Evolutionary conservation across 2,329 filamentous ascomycete genomes (phyloP).

Genomic region (Zopfia rhizophila): DNA sequence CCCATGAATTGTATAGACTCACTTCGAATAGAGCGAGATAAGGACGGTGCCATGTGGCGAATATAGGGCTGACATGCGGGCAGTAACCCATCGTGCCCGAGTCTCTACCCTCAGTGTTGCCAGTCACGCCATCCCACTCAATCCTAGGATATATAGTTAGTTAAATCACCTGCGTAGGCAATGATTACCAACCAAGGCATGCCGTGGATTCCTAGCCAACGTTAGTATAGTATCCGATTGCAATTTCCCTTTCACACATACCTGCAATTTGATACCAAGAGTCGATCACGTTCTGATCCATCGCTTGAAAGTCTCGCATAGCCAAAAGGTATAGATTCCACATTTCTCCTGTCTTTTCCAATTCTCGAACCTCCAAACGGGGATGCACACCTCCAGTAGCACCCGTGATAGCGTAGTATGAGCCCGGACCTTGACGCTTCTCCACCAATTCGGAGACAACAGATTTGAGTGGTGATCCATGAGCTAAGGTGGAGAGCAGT

Average conservation of each 20-base stretch:
- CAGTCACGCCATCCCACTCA: slow-evolving; percentile 63
- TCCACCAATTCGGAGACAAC: background rate
- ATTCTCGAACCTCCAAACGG: slow-evolving; percentile 72
- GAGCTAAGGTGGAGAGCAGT: slow-evolving; percentile 11
- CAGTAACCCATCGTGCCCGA: slow-evolving; percentile 69
- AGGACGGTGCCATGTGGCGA: slow-evolving; percentile 83
- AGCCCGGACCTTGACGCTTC: slow-evolving; percentile 23
- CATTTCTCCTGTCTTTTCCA: slow-evolving; percentile 68
- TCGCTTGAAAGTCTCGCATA: slow-evolving; percentile 74
- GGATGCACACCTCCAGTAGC: slow-evolving; percentile 38
- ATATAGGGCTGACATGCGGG: slow-evolving; percentile 78
- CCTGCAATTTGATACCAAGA: slow-evolving; percentile 82
- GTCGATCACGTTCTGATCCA: slow-evolving; percentile 68
- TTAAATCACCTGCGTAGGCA: background rate
- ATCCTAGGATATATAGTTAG: slow-evolving; percentile 42
- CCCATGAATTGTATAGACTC: slow-evolving; percentile 13
- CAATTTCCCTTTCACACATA: slow-evolving; percentile 51
- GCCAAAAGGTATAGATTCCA: slow-evolving; percentile 81
- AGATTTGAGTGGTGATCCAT: slow-evolving; percentile 16
- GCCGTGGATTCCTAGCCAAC: slow-evolving; percentile 27
- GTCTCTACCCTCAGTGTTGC: slow-evolving; percentile 60
- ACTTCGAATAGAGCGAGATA: slow-evolving; percentile 73
- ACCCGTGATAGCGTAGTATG: slow-evolving; percentile 34
- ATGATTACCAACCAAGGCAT: slow-evolving; percentile 27
- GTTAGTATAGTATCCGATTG: slow-evolving; percentile 1